These are phyloP conservation scores for Scorias spongiosa DNA, from an alignment of 2,329 filamentous ascomycete species.

Conservation along the genomic window DNA sequence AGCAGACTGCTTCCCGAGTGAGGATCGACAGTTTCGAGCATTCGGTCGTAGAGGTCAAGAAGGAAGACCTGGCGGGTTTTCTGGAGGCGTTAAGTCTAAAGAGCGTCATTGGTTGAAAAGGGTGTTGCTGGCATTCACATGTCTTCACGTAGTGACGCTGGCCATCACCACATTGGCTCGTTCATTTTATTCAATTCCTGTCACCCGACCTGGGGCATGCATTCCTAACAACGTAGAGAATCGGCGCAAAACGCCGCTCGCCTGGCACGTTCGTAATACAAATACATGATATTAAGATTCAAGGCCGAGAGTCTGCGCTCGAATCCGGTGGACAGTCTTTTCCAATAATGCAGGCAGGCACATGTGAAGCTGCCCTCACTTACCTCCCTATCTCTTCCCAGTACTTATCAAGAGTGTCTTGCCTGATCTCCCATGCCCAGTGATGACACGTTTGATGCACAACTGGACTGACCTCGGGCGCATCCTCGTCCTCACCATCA, in stretches of 20 bases:
- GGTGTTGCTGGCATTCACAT: not conserved
- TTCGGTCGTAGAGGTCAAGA: constrained; percentile 93
- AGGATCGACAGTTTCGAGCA: constrained; percentile 95
- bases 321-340: too few species aligned
- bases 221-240: too few species aligned
- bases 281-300: too few species aligned
- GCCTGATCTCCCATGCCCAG: constrained; percentile 39
- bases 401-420: constrained; percentile 34
- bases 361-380: not conserved
- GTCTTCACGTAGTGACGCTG: too few species aligned
- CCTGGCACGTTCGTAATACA: too few species aligned
- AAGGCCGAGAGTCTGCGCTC: too few species aligned
- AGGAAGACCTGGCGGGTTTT: constrained; percentile 83
- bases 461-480: constrained; percentile 35
- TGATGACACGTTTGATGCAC: constrained; percentile 44
- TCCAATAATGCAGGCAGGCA: too few species aligned
- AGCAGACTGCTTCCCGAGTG: constrained; percentile 77
- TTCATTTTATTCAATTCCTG: too few species aligned
- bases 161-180: too few species aligned
- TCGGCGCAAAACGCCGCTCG: too few species aligned
- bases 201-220: too few species aligned
- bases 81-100: constrained; percentile 86
- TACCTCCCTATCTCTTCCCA: constrained; percentile 19
- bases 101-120: constrained; percentile 49
- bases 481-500: constrained; percentile 25